Conservation (phyloP, 2,329 filamentous ascomycete species). For the Trichophyton mentagrophytes region DNA sequence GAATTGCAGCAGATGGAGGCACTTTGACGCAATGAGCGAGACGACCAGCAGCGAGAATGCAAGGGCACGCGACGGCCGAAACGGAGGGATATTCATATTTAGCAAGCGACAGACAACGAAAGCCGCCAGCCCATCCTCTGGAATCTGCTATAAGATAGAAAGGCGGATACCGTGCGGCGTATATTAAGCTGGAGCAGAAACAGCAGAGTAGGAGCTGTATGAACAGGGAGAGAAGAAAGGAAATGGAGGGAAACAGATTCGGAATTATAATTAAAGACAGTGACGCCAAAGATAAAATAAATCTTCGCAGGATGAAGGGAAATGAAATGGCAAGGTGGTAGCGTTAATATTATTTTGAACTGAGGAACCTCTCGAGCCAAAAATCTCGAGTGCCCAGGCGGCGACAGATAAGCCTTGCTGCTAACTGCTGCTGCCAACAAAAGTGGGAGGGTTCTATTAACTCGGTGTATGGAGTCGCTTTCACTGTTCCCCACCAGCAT, state of each 20-base stretch:
- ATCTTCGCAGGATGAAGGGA: neutral
- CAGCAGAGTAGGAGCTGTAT: neutral
- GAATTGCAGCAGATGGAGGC: conserved; percentile 20
- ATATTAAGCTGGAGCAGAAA: neutral
- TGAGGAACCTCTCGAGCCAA: neutral
- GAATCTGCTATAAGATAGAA: neutral
- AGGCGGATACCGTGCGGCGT: neutral
- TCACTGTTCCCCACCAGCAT: neutral
- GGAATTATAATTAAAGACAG: too few relatives aligned
- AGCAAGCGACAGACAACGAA: neutral
- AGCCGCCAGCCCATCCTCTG: conserved; percentile 9
- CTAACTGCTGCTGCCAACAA: neutral
- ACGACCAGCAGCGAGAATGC: conserved; percentile 20
- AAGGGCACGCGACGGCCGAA: conserved; percentile 17
- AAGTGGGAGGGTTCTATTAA: neutral
- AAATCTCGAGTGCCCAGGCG: neutral
- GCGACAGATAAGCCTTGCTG: neutral
- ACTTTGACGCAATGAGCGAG: conserved; percentile 18
- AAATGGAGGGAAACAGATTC: neutral
- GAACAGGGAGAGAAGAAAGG: neutral
- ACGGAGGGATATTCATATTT: conserved; percentile 16
- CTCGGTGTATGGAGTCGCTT: neutral
- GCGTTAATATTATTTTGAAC: neutral
- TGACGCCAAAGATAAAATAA: too few relatives aligned
- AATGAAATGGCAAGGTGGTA: neutral